Percentiles rank a stretch among this genome's conserved stretches.
These are phyloP conservation scores for Xylaria sp. DNA, from an alignment of 2,329 filamentous ascomycete species.

Conservation along the genomic window DNA sequence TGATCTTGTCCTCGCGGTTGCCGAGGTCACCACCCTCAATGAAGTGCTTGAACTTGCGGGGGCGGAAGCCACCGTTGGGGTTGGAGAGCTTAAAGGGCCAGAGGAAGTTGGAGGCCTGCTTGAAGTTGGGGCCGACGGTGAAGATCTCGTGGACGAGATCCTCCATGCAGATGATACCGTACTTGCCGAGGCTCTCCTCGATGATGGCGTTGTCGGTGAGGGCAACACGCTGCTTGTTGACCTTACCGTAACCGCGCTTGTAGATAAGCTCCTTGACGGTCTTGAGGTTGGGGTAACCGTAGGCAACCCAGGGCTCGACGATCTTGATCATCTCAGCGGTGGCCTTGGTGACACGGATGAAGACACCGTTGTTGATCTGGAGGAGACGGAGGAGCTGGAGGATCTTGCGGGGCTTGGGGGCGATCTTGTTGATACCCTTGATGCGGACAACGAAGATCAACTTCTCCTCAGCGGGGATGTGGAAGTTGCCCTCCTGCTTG, in stretches of 20 bases:
- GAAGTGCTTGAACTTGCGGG: conserved; percentile 98
- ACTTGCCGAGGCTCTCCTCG: conserved; percentile 94
- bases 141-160: conserved; percentile 99
- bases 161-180: conserved; percentile 98
- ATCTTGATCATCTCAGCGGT: conserved; percentile 96
- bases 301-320: conserved; percentile 98
- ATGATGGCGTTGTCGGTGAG: conserved; percentile 98
- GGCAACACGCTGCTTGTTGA: conserved; percentile 95
- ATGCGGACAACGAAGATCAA: conserved; percentile 98
- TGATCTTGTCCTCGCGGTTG: conserved; percentile 99
- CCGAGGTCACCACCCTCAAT: conserved; percentile 97
- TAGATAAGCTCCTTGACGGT: conserved; percentile 98
- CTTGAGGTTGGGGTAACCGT: conserved; percentile 99
- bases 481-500: conserved; percentile 89
- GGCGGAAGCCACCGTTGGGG: conserved; percentile 92
- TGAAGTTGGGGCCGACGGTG: conserved; percentile 99
- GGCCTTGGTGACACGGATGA: conserved; percentile 96
- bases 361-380: conserved; percentile 99
- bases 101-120: conserved; percentile 98
- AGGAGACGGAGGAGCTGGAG: conserved; percentile 98
- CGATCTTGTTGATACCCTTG: conserved; percentile 99
- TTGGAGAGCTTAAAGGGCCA: conserved; percentile 99
- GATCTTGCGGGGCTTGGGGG: conserved; percentile 99
- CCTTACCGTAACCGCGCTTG: conserved; percentile 99
- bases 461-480: conserved; percentile 91